Evolutionary conservation across 1,284 basidiomycete genomes (phyloP).

Genomic region (Apiotrichum mycotoxinovorans): DNA sequence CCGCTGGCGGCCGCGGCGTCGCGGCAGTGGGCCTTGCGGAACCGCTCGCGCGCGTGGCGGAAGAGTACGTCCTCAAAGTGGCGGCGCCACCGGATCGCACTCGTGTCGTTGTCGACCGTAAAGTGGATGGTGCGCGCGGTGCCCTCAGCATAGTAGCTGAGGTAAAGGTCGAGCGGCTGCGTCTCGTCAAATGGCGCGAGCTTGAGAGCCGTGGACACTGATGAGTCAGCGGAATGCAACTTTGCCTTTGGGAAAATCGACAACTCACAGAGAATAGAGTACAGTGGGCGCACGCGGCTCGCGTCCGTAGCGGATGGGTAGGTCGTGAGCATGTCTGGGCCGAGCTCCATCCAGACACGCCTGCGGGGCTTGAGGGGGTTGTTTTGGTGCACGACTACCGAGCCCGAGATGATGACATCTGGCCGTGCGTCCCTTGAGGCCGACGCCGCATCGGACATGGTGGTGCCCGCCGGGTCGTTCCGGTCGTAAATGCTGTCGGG

Average conservation of each 20-base stretch:
- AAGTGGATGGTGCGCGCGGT: constrained; percentile 45
- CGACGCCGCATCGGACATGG: constrained; percentile 11
- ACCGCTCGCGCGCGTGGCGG: constrained; percentile 35
- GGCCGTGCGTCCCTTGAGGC: constrained; percentile 12
- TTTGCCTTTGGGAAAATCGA: no score
- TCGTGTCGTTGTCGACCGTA: constrained; percentile 60
- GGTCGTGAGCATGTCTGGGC: constrained; percentile 60
- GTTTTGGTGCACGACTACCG: constrained; percentile 55
- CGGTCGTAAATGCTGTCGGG: constrained; percentile 40
- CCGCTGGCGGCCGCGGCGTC: neutral
- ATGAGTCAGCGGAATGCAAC: neutral
- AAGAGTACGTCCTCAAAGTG: constrained; percentile 54
- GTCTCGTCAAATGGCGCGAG: constrained; percentile 53
- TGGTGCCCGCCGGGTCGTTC: neutral
- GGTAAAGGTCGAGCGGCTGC: constrained; percentile 52
- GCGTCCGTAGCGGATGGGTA: constrained; percentile 60
- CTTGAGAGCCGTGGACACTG: constrained; percentile 45
- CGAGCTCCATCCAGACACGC: constrained; percentile 63
- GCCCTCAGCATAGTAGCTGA: constrained; percentile 47
- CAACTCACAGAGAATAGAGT: constrained; percentile 57
- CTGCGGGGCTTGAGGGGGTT: constrained; percentile 50
- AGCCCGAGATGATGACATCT: constrained; percentile 56
- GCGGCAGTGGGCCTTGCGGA: constrained; percentile 17
- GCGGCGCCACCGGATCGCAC: constrained; percentile 60
- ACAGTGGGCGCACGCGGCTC: constrained; percentile 57